Percentiles rank a stretch among this genome's conserved stretches.
phyloP scores from a whole-genome alignment of 306 rosid genomes.

The Castanea sativa region DNA sequence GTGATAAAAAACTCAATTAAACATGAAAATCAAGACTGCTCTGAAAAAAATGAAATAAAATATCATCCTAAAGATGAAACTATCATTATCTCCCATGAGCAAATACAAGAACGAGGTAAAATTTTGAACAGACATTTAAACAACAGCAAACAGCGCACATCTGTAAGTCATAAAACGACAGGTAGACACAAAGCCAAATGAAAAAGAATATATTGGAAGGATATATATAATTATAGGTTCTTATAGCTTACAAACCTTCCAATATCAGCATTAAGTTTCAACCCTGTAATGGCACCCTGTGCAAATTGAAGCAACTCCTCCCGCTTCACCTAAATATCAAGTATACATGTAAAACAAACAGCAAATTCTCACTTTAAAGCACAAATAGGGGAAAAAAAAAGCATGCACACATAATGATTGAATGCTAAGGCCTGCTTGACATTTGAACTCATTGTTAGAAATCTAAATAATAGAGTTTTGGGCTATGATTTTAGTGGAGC shows the following conservation, averaged over 20 bases:
- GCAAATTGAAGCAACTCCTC: slow-evolving; percentile 99
- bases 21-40: background rate
- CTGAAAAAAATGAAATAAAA: background rate
- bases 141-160: background rate
- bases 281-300: slow-evolving; percentile 88
- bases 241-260: slow-evolving; percentile 58
- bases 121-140: background rate
- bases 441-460: background rate
- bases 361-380: background rate
- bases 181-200: background rate
- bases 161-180: background rate
- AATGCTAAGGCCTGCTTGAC: too few species aligned
- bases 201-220: slow-evolving; percentile 2
- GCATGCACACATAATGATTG: too few species aligned
- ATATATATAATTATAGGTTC: slow-evolving; percentile 16
- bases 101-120: background rate
- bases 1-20: background rate
- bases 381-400: background rate
- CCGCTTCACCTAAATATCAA: slow-evolving; percentile 74
- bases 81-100: background rate
- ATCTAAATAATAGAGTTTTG: background rate
- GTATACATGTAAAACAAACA: slow-evolving; percentile 3
- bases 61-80: background rate
- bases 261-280: slow-evolving; percentile 74
- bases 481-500: too few species aligned